Base-by-base conservation (phyloP, 306 rosid genomes). In the Malus orientalis region DNA sequence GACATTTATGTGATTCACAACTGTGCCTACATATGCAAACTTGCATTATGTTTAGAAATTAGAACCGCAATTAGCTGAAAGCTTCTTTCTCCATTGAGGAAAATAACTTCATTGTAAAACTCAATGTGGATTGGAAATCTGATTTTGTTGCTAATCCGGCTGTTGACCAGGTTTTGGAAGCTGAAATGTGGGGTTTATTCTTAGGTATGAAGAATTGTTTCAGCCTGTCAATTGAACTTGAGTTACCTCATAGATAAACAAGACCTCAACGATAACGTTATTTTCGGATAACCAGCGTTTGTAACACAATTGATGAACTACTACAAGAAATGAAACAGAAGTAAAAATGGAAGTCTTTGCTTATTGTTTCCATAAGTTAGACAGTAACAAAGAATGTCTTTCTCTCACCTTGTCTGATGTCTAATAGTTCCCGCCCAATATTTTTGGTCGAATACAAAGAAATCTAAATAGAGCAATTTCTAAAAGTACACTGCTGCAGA, bases 311-410 rank as follows among this genome's bases (percentile, higher is more conserved):
- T 19, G 61, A 72, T 54, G 68, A 23, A 54, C 33, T 10, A 23
- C 55, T 15, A 65, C 25, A 76, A 42, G 20, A 11, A 76, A 25
- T 55, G 74, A 61, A 54, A 55, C 66, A 44, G 38, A 63, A 71
- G 15, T 44, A 38, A 71, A 71, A 11, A 3, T 66, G 60, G 66
- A 9, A 69, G 61, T 8, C 20, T 74, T 73, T 55, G 32, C 74
- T 86, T 78, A 80, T 78, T 78, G 81, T 65, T 59, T 80, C 67
- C 29, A 44, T 59, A 63, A 80, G 77, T 83, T 74, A 27, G 74
- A 81, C 74, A 65, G 73, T 74, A 81, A 44, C 18, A 88, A 91
- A 81, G 80, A 91, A 87, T 87, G 85, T 75, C 84, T 30, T 68
- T 68, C 85, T 64, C 76, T 70, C 71, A 72, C 60, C 57, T 61